Evolutionary conservation across 2,329 filamentous ascomycete species (phyloP).

Genomic region (Penicillium freii): DNA sequence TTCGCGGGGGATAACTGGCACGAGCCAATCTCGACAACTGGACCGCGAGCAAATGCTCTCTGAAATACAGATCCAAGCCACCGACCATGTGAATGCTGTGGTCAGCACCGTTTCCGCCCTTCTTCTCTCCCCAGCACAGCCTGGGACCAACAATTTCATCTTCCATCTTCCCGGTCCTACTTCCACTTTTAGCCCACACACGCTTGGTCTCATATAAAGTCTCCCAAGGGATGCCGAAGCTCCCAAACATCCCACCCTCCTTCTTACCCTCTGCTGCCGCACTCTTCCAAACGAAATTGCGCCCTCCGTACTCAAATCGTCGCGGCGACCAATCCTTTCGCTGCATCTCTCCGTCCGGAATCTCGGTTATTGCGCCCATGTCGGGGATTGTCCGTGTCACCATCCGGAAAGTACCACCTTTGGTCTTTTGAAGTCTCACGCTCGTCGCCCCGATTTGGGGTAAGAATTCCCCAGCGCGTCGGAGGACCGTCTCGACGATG

Average conservation of each 20-base stretch:
- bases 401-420: constrained; percentile 16
- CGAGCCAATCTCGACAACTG: constrained; percentile 16
- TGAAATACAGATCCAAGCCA: constrained; percentile 17
- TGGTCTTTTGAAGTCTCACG: constrained; percentile 12
- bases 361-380: constrained; percentile 12
- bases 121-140: constrained; percentile 20
- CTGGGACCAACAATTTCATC: constrained; percentile 16
- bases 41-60: constrained; percentile 19
- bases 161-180: constrained; percentile 15
- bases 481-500: constrained; percentile 16
- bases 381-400: constrained; percentile 13
- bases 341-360: constrained; percentile 13
- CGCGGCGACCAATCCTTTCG: constrained; percentile 18
- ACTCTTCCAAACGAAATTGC: constrained; percentile 20
- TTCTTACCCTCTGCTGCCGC: constrained; percentile 9
- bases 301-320: constrained; percentile 17
- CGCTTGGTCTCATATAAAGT: constrained; percentile 19
- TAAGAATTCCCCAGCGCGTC: constrained; percentile 18
- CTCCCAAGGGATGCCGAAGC: constrained; percentile 14
- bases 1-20: constrained; percentile 14
- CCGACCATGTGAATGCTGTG: constrained; percentile 16
- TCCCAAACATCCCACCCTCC: constrained; percentile 11
- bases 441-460: constrained; percentile 16
- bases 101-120: constrained; percentile 10
- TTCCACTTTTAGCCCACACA: constrained; percentile 18